These are phyloP conservation scores for Torulaspora microellipsoides DNA, from an alignment of 805 yeast genomes.

Conservation along the genomic window DNA sequence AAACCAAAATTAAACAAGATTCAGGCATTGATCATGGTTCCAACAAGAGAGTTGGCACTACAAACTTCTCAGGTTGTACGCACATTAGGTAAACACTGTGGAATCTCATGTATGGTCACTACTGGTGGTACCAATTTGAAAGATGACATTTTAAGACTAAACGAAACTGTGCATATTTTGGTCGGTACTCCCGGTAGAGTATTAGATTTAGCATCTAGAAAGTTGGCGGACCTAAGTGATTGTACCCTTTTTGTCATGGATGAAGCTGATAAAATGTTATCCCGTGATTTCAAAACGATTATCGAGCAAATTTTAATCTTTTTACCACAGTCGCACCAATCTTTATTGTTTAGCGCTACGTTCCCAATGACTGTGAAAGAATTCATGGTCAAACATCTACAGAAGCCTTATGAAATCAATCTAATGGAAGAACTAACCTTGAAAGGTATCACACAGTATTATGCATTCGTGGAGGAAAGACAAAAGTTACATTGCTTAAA, in stretches of 20 bases:
- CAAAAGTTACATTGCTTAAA: constrained; percentile 95
- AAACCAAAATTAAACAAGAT: constrained; percentile 80
- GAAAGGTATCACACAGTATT: constrained; percentile 94
- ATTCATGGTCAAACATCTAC: constrained; percentile 86
- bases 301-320: constrained; percentile 81
- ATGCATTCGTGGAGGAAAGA: constrained; percentile 96
- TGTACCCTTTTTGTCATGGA: constrained; percentile 93
- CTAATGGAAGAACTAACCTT: constrained; percentile 96
- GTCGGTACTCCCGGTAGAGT: constrained; percentile 99
- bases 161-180: constrained; percentile 87
- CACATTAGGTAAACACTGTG: constrained; percentile 91
- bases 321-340: constrained; percentile 77
- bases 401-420: constrained; percentile 91
- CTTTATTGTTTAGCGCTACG: constrained; percentile 88
- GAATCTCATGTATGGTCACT: constrained; percentile 92
- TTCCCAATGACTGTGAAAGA: constrained; percentile 92
- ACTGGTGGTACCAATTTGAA: constrained; percentile 95
- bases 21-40: constrained; percentile 90
- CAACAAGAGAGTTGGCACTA: constrained; percentile 95
- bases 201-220: constrained; percentile 85
- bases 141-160: constrained; percentile 90
- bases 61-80: constrained; percentile 97
- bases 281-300: constrained; percentile 81
- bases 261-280: constrained; percentile 96
- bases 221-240: constrained; percentile 78